These are phyloP conservation scores for Termitomyces sp. DNA, from an alignment of 768 basidiomycete species.

Conservation along the genomic window DNA sequence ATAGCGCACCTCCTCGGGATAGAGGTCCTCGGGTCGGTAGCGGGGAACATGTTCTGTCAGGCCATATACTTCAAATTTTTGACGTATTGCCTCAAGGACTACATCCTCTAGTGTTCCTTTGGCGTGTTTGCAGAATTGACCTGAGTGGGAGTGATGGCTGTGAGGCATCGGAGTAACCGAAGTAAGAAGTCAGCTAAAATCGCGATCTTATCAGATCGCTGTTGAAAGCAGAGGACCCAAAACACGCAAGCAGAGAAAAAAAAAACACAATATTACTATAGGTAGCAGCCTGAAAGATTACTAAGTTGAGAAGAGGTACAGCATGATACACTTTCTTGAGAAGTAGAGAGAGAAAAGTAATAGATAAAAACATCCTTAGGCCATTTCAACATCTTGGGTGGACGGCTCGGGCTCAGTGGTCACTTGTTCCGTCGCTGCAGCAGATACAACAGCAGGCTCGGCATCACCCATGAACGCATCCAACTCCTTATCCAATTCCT, in stretches of 20 bases:
- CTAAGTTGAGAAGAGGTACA: constrained; percentile 1
- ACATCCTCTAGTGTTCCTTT: constrained; percentile 77
- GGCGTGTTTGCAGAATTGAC: constrained; percentile 92
- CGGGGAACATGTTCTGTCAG: constrained; percentile 93
- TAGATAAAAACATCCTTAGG: constrained; percentile 16
- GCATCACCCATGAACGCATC: constrained; percentile 81
- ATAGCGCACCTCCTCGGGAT: constrained; percentile 86
- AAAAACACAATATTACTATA: background rate
- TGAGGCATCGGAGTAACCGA: constrained; percentile 36
- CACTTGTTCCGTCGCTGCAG: constrained; percentile 12
- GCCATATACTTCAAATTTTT: constrained; percentile 80
- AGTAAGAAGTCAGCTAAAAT: background rate
- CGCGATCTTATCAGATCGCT: background rate
- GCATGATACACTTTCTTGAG: constrained; percentile 3
- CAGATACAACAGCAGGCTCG: constrained; percentile 19
- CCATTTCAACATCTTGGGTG: constrained; percentile 54
- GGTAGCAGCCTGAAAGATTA: background rate
- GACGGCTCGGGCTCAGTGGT: constrained; percentile 9
- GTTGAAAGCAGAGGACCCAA: background rate
- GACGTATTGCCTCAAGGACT: constrained; percentile 72
- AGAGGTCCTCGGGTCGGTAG: constrained; percentile 76
- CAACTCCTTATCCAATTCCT: constrained; percentile 84
- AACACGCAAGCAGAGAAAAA: background rate
- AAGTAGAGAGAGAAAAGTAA: background rate
- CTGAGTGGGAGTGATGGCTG: constrained; percentile 90